These are phyloP conservation scores for Naematelia encephala DNA, from an alignment of 768 basidiomycete species.

Conservation along the genomic window DNA sequence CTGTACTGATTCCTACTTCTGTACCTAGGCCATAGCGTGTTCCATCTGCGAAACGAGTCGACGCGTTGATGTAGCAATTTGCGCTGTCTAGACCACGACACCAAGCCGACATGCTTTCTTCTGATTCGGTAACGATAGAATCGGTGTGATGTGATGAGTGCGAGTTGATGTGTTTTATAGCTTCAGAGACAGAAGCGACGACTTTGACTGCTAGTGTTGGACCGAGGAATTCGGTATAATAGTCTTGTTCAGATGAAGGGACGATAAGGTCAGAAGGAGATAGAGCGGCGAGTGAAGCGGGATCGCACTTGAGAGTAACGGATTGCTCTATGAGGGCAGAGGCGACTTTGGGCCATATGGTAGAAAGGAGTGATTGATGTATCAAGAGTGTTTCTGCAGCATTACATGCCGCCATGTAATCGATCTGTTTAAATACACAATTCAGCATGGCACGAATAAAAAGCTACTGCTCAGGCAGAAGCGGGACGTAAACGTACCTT, in stretches of 20 bases:
- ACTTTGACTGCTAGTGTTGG: conserved; percentile 76
- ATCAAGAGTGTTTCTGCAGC: conserved; percentile 83
- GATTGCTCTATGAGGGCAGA: conserved; percentile 62
- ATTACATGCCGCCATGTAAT: conserved; percentile 97
- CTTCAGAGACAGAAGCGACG: conserved; percentile 66
- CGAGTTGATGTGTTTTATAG: conserved; percentile 83
- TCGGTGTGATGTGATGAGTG: conserved; percentile 97
- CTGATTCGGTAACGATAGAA: conserved; percentile 79
- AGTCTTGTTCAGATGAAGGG: conserved; percentile 62
- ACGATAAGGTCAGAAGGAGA: conserved; percentile 52
- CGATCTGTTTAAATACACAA: conserved; percentile 57
- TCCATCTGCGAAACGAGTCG: conserved; percentile 93
- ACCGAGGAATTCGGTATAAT: conserved; percentile 82
- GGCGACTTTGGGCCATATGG: conserved; percentile 79
- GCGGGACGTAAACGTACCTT: conserved; percentile 61
- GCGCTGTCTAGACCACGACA: conserved; percentile 86
- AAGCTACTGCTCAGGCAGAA: neutral
- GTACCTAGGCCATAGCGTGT: conserved; percentile 96
- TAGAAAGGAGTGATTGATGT: conserved; percentile 67
- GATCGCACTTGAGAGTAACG: conserved; percentile 79
- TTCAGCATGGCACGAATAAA: neutral
- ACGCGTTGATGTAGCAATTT: conserved; percentile 90
- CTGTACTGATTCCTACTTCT: conserved; percentile 96
- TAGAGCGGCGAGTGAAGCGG: conserved; percentile 56
- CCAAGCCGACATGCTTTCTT: conserved; percentile 62